Evolutionary conservation across 176 grass and related monocot genomes (phyloP), one percentile per base, ranked within the genome.

Genomic region (Tillandsia fasciculata): DNA sequence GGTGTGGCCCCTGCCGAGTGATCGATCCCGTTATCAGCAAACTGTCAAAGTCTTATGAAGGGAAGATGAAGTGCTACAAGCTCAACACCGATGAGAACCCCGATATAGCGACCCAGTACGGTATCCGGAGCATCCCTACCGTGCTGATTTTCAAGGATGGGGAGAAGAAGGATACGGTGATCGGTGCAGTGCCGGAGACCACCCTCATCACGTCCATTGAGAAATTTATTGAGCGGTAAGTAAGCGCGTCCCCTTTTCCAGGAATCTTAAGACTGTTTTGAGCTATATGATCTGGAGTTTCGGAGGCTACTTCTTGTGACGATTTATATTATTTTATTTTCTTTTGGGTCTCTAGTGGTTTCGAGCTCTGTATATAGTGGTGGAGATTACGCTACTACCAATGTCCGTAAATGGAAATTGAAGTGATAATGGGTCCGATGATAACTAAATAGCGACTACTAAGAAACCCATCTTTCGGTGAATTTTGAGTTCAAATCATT

Each of bases 1-100:
- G 94, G 94, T 97, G 94, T 29, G 94, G 89, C 51, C 94, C 94
- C 0, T 93, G 94, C 77, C 76, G 88, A 68, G 87, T 90, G 87
- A 88, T 99, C 12, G 87, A 89, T 11, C 94, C 94, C 5, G 71
- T 93, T 18, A 53, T 99, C 1, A 79, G 71, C 53, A 89, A 93
- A 49, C 82, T 99, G 11, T 92, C 94, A 0, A 87, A 90, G 71
- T 84, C 84, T 48, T 99, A 99, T 18, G 83, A 82, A 53, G 94
- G 94, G 24, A 93, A 82, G 87, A 73, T 93, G 73, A 85, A 86
- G 54, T 92, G 78, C 78, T 90, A 83, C 82, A 85, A 90, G 82
- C 76, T 88, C 64, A 99, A 93, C 77, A 99, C 89, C 0, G 94
- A 99, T 1, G 82, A 92, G 17, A 90, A 85, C 52, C 83, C 87